Percentiles rank a stretch among this genome's conserved stretches.
phyloP scores from a whole-genome alignment of 169 alveolate species.

The Sarcocystis neurona region DNA sequence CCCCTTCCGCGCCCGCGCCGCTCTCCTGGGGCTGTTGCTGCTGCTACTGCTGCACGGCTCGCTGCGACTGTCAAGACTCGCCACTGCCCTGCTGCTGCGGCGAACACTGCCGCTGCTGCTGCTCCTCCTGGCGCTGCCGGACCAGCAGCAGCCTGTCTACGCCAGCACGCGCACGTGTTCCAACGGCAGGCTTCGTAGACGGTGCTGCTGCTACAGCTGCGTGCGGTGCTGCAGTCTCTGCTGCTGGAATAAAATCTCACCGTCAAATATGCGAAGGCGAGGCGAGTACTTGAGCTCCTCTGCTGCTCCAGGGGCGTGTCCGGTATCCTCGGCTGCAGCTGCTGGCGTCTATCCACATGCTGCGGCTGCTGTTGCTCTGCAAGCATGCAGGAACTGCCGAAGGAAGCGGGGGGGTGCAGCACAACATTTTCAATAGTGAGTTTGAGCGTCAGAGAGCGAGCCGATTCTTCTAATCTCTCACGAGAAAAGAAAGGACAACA shows the following conservation, averaged over 20 bases:
- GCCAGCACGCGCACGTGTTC: too few species aligned
- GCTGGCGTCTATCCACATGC: background rate
- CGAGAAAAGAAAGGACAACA: background rate
- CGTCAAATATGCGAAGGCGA: conserved; percentile 26
- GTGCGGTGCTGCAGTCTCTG: too few species aligned
- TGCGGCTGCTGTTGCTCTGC: background rate
- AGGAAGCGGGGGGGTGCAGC: background rate
- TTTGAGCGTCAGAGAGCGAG: background rate
- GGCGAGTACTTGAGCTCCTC: background rate
- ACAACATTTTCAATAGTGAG: background rate
- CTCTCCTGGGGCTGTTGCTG: conserved; percentile 3
- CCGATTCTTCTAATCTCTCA: background rate
- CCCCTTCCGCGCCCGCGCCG: conserved; percentile 25
- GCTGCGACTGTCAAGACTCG: background rate
- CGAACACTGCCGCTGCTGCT: background rate
- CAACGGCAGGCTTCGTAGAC: background rate
- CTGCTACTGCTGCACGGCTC: conserved; percentile 33
- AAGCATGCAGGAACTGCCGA: background rate
- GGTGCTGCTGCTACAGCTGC: conserved; percentile 47
- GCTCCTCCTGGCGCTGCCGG: background rate
- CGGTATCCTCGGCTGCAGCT: background rate
- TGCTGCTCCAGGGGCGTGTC: background rate
- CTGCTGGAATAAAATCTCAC: background rate
- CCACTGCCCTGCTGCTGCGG: background rate
- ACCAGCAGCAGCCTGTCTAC: too few species aligned